Evolutionary conservation across 2,329 filamentous ascomycete species (phyloP).

Genomic region (Aspergillus pseudotamarii): DNA sequence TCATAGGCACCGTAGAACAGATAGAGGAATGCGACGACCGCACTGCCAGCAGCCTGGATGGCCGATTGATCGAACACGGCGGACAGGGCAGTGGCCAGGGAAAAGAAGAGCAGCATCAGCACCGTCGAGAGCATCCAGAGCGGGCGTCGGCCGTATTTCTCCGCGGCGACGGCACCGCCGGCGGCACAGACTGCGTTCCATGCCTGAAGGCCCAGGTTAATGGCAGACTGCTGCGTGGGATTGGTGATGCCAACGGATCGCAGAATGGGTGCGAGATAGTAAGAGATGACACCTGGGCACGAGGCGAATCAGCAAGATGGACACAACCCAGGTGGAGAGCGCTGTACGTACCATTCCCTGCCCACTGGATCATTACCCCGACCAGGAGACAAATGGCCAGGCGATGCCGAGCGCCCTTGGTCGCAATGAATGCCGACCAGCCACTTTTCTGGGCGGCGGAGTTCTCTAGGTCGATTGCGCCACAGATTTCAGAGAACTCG

Average conservation of each 20-base stretch:
- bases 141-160: slow-evolving; percentile 2
- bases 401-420: background rate
- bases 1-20: slow-evolving; percentile 28
- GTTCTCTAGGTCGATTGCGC: background rate
- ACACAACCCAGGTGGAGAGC: background rate
- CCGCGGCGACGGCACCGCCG: background rate
- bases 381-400: background rate
- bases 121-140: background rate
- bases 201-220: background rate
- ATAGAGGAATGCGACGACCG: background rate
- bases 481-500: background rate
- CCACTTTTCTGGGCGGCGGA: background rate
- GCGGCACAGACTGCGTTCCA: background rate
- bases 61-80: background rate
- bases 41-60: background rate
- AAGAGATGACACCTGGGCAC: background rate
- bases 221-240: background rate
- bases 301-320: background rate
- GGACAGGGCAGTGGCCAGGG: background rate
- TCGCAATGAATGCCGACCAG: background rate
- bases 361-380: background rate
- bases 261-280: background rate
- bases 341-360: background rate
- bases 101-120: slow-evolving; percentile 32
- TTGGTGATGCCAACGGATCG: background rate